phyloP scores from a whole-genome alignment of 2,329 filamentous ascomycete species.

The Macrophomina phaseolina region DNA sequence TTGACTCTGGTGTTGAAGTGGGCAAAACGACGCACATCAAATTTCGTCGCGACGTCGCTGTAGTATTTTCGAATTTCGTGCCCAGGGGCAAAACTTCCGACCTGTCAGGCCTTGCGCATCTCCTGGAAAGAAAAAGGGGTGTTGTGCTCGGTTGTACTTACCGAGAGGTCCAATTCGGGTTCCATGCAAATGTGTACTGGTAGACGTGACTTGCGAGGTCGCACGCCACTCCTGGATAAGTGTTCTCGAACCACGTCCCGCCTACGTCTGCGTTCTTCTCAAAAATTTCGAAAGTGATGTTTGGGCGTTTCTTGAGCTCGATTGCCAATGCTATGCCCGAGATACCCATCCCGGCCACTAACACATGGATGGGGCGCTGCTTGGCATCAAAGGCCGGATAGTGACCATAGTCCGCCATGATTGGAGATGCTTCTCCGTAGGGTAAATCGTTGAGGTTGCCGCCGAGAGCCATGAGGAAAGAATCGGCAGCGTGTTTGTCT shows the following conservation, averaged over 20 bases:
- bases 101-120: no score
- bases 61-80: neutral
- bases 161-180: neutral
- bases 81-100: neutral
- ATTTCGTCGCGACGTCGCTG: neutral
- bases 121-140: no score
- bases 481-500: no score
- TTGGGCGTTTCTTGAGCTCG: no score
- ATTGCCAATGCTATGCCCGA: no score
- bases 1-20: neutral
- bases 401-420: no score
- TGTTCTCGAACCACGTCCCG: neutral
- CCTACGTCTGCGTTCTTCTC: neutral
- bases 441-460: no score
- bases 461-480: no score
- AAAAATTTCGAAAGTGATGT: neutral
- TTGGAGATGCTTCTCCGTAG: no score
- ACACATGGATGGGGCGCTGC: no score
- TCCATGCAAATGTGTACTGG: neutral
- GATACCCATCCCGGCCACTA: no score
- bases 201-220: neutral
- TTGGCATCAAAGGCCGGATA: no score
- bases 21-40: neutral
- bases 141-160: neutral
- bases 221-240: neutral